phyloP scores from a whole-genome alignment of 805 yeast species.

The Ascoidea rubescens region DNA sequence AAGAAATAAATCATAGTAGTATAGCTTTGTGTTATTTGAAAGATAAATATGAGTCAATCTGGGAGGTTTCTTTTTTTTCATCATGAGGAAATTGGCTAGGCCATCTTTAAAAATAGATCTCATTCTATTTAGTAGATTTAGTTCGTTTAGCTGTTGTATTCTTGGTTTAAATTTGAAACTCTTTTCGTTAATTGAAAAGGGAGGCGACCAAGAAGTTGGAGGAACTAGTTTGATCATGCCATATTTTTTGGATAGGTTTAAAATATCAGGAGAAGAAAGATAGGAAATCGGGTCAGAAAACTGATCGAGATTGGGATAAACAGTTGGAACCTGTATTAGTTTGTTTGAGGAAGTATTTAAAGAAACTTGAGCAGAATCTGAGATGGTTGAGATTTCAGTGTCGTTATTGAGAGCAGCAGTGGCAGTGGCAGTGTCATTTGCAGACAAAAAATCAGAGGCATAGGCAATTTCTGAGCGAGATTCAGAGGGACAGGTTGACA shows the following conservation, averaged over 20 bases:
- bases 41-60: slow-evolving; percentile 7
- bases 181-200: slow-evolving; percentile 35
- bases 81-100: slow-evolving; percentile 39
- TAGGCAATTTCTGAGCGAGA: no score
- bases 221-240: slow-evolving; percentile 73
- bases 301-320: slow-evolving; percentile 40
- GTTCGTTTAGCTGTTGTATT: slow-evolving; percentile 50
- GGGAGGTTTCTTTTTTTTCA: slow-evolving; percentile 20
- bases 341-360: no score
- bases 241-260: slow-evolving; percentile 32
- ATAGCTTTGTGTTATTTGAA: slow-evolving; percentile 10
- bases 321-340: slow-evolving; percentile 30
- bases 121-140: slow-evolving; percentile 49
- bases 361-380: no score
- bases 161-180: slow-evolving; percentile 55
- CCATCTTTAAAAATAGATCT: slow-evolving; percentile 50
- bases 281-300: slow-evolving; percentile 54
- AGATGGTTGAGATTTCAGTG: not conserved
- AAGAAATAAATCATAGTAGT: slow-evolving; percentile 26
- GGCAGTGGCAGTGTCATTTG: not conserved
- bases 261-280: slow-evolving; percentile 34
- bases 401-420: not conserved
- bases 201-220: slow-evolving; percentile 36
- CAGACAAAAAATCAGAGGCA: not conserved
- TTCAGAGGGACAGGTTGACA: no score